Evolutionary conservation across 768 basidiomycete species (phyloP), one percentile per base, ranked within the genome.

Genomic region (Boletus rex-veris): DNA sequence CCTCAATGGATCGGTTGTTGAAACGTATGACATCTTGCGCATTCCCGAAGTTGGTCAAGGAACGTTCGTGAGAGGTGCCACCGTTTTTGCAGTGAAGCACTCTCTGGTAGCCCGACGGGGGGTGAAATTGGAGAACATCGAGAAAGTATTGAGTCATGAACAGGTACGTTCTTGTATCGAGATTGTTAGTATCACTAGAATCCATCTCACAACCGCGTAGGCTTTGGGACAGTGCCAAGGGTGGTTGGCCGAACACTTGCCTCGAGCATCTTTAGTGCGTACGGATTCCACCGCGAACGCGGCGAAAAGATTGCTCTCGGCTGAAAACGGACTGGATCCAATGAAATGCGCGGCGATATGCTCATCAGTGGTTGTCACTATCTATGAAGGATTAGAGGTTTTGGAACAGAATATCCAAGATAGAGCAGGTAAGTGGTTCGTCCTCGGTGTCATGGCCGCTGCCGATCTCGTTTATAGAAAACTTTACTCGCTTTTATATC

Each of bases 221-320:
- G 89, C 89, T 14, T 69, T 92, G 24, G 90, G 90, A 15, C 90
- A 92, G 69, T 92, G 90, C 67, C 75, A 74, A n/a, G 71, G 64
- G 16, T 92, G 87, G 70, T 68, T 92, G 18, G 61, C 71, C 12
- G 62, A 69, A 48, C 65, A 80, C 41, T 67, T 92, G 19, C 84
- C 89, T 1, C 58, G 61, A 19, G 85, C 79, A 5, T 64, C 73
- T 1, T 66, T 78, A 28, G 74, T 84, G 48, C 83, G 79, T 61
- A 83, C 78, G n/a, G 62, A 82, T 7, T 92, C 90, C 7, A 92
- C 90, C 7, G 88, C 88, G 0, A 77, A 77, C 5, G 90, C 90
- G 10, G 90, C 89, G 2, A 74, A 77, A 60, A 54, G 56, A 14
- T 50, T 74, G 10, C 57, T 78, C 5, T 67, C 59, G 3, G n/a